Conservation (phyloP, 108 stramenopile genomes). For the Cylindrotheca closterium region DNA sequence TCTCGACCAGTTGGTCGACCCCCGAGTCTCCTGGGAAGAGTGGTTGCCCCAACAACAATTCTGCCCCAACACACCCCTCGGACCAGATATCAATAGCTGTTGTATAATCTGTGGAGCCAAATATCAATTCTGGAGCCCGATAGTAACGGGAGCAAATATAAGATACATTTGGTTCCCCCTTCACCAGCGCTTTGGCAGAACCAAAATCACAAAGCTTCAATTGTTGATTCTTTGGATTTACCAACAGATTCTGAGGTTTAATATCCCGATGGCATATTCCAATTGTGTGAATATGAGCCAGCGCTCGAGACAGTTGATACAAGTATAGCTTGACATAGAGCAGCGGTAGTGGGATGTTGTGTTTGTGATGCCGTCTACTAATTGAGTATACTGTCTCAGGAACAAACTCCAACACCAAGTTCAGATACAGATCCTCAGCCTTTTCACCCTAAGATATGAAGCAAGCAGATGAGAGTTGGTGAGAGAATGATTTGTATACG, state of each 20-base stretch:
- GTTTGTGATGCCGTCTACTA: conserved; percentile 87
- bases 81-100: conserved; percentile 94
- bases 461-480: background rate
- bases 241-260: conserved; percentile 98
- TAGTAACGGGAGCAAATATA: conserved; percentile 99
- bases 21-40: conserved; percentile 98
- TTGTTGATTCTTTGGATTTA: conserved; percentile 92
- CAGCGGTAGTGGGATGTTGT: conserved; percentile 87
- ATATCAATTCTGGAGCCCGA: conserved; percentile 98
- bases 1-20: conserved; percentile 99
- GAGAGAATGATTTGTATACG: background rate
- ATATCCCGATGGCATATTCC: conserved; percentile 99
- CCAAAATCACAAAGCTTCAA: conserved; percentile 99
- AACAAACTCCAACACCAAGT: conserved; percentile 97
- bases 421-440: conserved; percentile 95
- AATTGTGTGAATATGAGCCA: conserved; percentile 94
- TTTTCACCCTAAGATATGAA: conserved; percentile 75
- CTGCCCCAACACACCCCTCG: conserved; percentile 96
- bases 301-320: conserved; percentile 94
- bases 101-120: conserved; percentile 97
- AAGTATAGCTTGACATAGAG: conserved; percentile 94
- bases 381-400: conserved; percentile 98
- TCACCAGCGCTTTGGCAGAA: conserved; percentile 92
- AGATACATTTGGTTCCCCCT: conserved; percentile 95
- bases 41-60: conserved; percentile 95